Percentiles rank a stretch among this genome's conserved stretches.
These are phyloP conservation scores for Stagonosporopsis vannaccii DNA, from an alignment of 2,329 filamentous ascomycete genomes.

Conservation along the genomic window DNA sequence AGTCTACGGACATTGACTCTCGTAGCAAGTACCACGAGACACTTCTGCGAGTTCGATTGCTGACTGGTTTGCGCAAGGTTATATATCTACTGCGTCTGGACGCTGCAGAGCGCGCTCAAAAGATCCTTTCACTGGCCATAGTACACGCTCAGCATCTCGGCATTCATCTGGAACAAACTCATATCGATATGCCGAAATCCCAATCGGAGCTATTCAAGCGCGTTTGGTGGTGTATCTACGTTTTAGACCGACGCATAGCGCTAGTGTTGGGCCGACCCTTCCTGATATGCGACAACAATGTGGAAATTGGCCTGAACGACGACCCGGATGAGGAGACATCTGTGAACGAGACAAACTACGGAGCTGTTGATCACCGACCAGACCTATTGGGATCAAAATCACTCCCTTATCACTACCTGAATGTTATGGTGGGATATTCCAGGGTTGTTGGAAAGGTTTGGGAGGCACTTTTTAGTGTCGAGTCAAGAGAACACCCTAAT, in stretches of 20 bases:
- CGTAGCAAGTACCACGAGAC: background rate
- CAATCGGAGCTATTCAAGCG: background rate
- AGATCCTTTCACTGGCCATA: background rate
- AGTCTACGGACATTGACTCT: background rate
- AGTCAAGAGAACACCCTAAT: no score
- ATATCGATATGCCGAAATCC: background rate
- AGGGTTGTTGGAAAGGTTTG: background rate
- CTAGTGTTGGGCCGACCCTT: background rate
- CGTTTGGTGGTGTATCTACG: background rate
- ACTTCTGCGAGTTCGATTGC: background rate
- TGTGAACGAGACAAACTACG: background rate
- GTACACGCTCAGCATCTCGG: background rate
- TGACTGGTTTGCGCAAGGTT: background rate
- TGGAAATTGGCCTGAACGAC: background rate
- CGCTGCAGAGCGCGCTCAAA: background rate
- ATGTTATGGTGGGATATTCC: slow-evolving; percentile 1
- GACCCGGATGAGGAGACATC: background rate
- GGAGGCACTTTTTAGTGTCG: background rate
- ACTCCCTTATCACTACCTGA: background rate
- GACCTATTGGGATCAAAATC: background rate
- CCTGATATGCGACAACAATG: background rate
- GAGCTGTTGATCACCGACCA: background rate
- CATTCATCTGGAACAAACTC: background rate
- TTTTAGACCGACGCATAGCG: background rate
- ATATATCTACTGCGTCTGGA: background rate